Conservation (phyloP, 352 stramenopile genomes). For the Phytopythium aichiense region DNA sequence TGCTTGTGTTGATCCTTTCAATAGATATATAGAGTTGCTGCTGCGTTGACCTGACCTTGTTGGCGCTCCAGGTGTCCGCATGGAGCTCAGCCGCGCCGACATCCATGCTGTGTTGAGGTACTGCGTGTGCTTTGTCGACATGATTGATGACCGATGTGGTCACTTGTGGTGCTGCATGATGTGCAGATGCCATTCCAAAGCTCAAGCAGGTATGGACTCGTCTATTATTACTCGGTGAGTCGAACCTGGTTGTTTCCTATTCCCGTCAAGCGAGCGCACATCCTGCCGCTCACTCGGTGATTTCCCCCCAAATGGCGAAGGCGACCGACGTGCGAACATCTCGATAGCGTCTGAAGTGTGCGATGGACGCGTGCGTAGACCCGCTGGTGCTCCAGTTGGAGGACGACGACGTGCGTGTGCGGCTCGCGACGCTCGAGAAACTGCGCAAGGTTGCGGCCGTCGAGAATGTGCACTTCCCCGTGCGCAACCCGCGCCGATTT, state of each 20-base stretch:
- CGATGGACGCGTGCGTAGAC: constrained; percentile 56
- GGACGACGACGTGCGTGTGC: constrained; percentile 55
- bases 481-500: constrained; percentile 70
- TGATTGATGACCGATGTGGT: not conserved
- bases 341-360: not conserved
- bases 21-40: constrained; percentile 7
- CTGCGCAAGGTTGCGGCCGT: constrained; percentile 65
- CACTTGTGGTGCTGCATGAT: not conserved
- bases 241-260: not conserved
- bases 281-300: not conserved
- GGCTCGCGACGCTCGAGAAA: constrained; percentile 50
- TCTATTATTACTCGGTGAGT: not conserved
- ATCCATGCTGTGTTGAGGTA: not conserved
- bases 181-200: not conserved
- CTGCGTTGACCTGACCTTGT: not conserved
- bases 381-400: constrained; percentile 80
- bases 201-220: not conserved
- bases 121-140: not conserved
- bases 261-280: not conserved
- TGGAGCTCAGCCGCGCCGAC: not conserved
- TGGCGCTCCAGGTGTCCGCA: not conserved
- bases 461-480: constrained; percentile 55
- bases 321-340: not conserved
- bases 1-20: not conserved
- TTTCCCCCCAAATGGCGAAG: constrained; percentile 1